phyloP scores from a whole-genome alignment of 495 filamentous ascomycete genomes.

The Aspergillus funiculosus region DNA sequence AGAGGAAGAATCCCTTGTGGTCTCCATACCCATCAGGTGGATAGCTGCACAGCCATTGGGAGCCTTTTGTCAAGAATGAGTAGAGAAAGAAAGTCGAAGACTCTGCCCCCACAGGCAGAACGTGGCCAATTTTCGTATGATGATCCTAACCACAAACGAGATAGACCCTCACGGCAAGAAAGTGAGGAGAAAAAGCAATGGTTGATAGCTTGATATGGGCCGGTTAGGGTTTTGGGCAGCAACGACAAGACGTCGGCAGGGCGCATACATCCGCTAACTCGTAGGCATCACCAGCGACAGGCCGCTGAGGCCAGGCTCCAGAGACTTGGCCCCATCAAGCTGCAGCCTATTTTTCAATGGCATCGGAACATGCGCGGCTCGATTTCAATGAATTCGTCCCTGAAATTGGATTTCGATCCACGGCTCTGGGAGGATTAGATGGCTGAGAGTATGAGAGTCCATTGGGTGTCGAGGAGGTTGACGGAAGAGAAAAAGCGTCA shows the following conservation, averaged over 20 bases:
- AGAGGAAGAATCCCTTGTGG: constrained; percentile 11
- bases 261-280: constrained; percentile 22
- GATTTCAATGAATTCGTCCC: constrained; percentile 4
- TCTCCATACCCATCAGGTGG: constrained; percentile 14
- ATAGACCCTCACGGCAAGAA: constrained; percentile 13
- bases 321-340: constrained; percentile 15
- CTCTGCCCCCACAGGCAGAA: constrained; percentile 21
- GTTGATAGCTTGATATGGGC: constrained; percentile 9
- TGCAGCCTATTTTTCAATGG: constrained; percentile 10
- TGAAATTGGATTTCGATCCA: constrained; percentile 6
- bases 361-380: constrained; percentile 8
- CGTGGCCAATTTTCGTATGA: constrained; percentile 23
- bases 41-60: constrained; percentile 14
- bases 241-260: constrained; percentile 30
- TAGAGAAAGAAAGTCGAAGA: constrained; percentile 15
- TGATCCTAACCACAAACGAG: constrained; percentile 21
- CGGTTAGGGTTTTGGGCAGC: constrained; percentile 33
- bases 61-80: constrained; percentile 16
- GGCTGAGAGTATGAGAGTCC: constrained; percentile 6
- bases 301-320: constrained; percentile 4
- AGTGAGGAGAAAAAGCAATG: constrained; percentile 18
- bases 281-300: constrained; percentile 13
- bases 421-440: constrained; percentile 9
- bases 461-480: constrained; percentile 2
- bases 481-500: constrained; percentile 1